phyloP scores from a whole-genome alignment of 257 asterid genomes.

The Haberlea rhodopensis region DNA sequence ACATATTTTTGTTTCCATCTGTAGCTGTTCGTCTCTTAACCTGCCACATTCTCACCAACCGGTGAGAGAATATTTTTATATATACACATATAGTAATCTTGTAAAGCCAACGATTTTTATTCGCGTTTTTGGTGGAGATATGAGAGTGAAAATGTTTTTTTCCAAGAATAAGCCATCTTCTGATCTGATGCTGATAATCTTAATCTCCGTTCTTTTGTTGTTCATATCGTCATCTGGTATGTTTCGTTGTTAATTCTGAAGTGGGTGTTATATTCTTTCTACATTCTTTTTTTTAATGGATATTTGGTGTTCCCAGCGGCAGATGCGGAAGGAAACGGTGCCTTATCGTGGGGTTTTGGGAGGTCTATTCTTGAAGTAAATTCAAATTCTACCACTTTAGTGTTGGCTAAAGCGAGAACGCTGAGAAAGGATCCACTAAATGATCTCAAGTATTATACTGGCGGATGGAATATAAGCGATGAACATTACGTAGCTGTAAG shows the following conservation, averaged over 20 bases:
- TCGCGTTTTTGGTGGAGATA: conserved; percentile 17
- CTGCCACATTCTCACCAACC: conserved; percentile 17
- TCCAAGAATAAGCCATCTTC: conserved; percentile 21
- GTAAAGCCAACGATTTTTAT: background rate
- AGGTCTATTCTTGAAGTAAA: conserved; percentile 52
- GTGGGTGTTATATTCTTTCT: conserved; percentile 10
- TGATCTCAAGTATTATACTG: conserved; percentile 51
- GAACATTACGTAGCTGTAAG: conserved; percentile 69
- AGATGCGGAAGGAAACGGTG: conserved; percentile 31
- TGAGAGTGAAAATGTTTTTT: conserved; percentile 22
- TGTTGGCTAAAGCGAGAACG: conserved; percentile 77
- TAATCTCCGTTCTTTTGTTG: conserved; percentile 22
- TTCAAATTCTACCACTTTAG: conserved; percentile 47
- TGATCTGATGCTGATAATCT: conserved; percentile 29
- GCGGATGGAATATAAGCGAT: conserved; percentile 88
- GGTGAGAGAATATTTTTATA: background rate
- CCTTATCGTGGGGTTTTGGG: conserved; percentile 31
- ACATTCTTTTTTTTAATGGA: background rate
- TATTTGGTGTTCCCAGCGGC: conserved; percentile 17
- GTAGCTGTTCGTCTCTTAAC: background rate
- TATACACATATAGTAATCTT: background rate
- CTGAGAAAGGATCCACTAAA: conserved; percentile 71
- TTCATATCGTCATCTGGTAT: conserved; percentile 34
- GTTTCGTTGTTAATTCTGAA: background rate
- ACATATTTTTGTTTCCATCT: conserved; percentile 5